Conservation (phyloP, 345 rosid species). For the Physaria fendleri region DNA sequence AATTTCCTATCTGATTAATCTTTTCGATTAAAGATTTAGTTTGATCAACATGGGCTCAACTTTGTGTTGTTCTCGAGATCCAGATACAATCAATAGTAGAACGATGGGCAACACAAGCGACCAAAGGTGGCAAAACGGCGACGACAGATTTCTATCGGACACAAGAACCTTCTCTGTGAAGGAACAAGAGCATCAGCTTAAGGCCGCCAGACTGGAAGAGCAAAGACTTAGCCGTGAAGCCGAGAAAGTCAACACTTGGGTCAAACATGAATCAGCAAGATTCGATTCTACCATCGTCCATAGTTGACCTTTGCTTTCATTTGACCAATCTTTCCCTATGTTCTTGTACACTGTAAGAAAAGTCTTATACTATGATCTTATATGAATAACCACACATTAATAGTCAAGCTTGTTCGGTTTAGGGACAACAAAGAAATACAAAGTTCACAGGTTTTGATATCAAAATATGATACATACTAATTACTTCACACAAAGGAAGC, state of each 20-base stretch:
- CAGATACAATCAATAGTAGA: background rate
- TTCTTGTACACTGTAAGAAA: background rate
- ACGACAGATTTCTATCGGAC: conserved; percentile 15
- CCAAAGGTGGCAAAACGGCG: conserved; percentile 13
- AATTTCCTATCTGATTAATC: background rate
- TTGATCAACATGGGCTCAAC: conserved; percentile 26
- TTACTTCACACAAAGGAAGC: background rate
- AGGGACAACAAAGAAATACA: background rate
- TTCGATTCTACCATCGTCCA: conserved; percentile 26
- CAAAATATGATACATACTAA: background rate
- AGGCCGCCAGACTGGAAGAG: conserved; percentile 16
- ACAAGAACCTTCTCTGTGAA: conserved; percentile 16
- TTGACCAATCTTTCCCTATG: background rate
- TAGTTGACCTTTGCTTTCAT: conserved; percentile 8
- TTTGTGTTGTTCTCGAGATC: conserved; percentile 21
- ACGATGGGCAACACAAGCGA: background rate
- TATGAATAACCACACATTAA: background rate
- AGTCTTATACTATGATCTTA: background rate
- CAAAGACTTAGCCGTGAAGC: conserved; percentile 28
- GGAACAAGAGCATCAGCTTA: conserved; percentile 25
- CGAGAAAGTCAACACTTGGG: conserved; percentile 17
- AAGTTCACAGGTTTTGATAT: background rate
- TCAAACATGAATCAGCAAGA: conserved; percentile 30
- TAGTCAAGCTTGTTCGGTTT: conserved; percentile 2
- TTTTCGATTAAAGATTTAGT: background rate